Base-by-base conservation (phyloP, 768 basidiomycete species). In the Gloeostereum incarnatum region DNA sequence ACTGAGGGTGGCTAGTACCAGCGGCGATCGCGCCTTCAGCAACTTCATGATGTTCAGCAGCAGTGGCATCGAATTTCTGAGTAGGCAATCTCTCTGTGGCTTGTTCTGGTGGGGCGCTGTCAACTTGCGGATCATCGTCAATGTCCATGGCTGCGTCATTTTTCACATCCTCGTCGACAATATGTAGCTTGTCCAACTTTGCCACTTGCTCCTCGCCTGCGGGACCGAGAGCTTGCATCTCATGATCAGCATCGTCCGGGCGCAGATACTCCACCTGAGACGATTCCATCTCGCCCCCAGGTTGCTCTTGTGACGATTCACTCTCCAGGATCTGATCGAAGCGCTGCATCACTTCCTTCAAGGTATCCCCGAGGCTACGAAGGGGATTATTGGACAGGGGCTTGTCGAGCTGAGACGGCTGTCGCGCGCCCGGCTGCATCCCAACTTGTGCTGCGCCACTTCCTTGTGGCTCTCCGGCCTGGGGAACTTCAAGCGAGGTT, bases 151-250 rank as follows among this genome's bases (percentile, higher is more conserved):
- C 61, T 11, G 50, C 22, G 2, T 58, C 45, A 6, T 61, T 54
- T 27, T 55, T 45, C 36, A 59, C 55, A 11, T 73, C 67, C 2
- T 76, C 77, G 44, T 88, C 87, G 19, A 78, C 57, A 45, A 96
- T 65, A 31, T 75, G 82, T 24, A 97, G 76, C 36, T 94, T 81
- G 45, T 81, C 71, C 32, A 96, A 63, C 51, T 81, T 86, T 13
- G 85, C 81, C 8, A 76, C 73, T 53, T 92, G 78, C 47, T 94
- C 90, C 30, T 88, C 80, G 7, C 73, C 78, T 2, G 93, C 82
- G 1, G 89, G 78, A 5, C 90, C 94, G 16, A 98, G 71, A 1
- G 92, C 90, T 58, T 94, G 90, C 76, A 85, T 85, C 23, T 81
- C 74, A 39, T 81, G 63, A 43, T 74, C 76, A 20, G 61, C 66